Base-by-base conservation (phyloP, 2,329 filamentous ascomycete species). In the Coniochaeta ligniaria region DNA sequence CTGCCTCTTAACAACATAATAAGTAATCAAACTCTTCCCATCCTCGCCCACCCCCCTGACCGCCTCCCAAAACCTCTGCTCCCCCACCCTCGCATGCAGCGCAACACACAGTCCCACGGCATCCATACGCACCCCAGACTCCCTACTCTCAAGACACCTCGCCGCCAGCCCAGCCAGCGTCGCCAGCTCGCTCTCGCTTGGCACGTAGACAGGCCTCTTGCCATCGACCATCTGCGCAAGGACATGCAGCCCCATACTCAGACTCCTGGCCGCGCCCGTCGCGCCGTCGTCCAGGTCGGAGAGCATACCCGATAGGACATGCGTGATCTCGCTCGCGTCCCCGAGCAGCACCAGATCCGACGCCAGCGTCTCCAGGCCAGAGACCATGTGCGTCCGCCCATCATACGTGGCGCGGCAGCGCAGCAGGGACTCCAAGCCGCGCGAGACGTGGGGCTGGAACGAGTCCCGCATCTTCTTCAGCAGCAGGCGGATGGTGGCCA, bases 101-200 rank as follows among this genome's bases (percentile, higher is more conserved):
- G 87, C 85, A 28, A 92, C 86, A 67, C 89, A 92, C n/a, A 92
- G 79, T 70, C 91, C 86, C 54, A 92, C 87, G n/a, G 89, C 88
- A 63, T 90, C 89, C 80, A 91, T 90, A 45, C 85, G 78, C 8
- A 88, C 85, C 7, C 82, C 84, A 56, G 83, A 86, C 67, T 87
- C 84, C 28, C 75, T 70, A 64, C 83, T 86, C 63, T 85, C 83
- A 20, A 88, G 76, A 64, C 84, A 87, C 52, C 79, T 76, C n/a
- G 75, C 75, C 3, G 83, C 78, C 24, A 88, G 74, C 11, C 66
- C 72, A 1, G 81, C 76, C 38, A 88, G 76, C 59, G 75, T 77
- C 0, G 69, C 69, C n/a, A 87, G 74, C 68, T 87, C 83, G 7
- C 66, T 66, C 6, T 83, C 80, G 16, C 73, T 76, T 2, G 83